Evolutionary conservation across 805 yeast genomes (phyloP).

Genomic region (Lipomyces yamadae): DNA sequence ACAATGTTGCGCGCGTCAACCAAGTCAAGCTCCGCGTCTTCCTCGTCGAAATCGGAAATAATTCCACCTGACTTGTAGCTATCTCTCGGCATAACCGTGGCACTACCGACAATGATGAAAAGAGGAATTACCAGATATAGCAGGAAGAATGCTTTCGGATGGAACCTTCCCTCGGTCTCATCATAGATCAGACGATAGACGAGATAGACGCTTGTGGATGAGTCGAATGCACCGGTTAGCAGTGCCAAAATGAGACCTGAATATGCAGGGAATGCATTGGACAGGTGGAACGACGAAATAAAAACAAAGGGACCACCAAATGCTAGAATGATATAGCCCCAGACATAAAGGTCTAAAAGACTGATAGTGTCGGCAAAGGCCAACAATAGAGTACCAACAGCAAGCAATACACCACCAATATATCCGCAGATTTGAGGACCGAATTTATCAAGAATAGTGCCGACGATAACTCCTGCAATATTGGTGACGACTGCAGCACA

Average conservation of each 20-base stretch:
- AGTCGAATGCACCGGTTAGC: conserved; percentile 91
- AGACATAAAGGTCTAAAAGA: conserved; percentile 64
- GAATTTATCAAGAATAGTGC: conserved; percentile 71
- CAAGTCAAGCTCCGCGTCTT: conserved; percentile 60
- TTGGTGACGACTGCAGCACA: conserved; percentile 87
- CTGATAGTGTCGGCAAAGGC: conserved; percentile 49
- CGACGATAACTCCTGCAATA: conserved; percentile 80
- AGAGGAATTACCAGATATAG: conserved; percentile 74
- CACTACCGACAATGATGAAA: conserved; percentile 74
- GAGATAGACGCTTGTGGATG: conserved; percentile 87
- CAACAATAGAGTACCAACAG: conserved; percentile 58
- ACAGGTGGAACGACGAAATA: conserved; percentile 86
- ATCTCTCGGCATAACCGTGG: conserved; percentile 76
- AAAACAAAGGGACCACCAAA: conserved; percentile 94
- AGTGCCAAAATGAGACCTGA: conserved; percentile 83
- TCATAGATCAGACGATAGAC: conserved; percentile 71
- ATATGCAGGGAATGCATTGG: conserved; percentile 80
- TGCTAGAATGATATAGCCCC: conserved; percentile 78
- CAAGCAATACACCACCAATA: conserved; percentile 66
- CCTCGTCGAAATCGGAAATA: conserved; percentile 65
- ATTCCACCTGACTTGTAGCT: conserved; percentile 69
- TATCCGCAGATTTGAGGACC: conserved; percentile 85
- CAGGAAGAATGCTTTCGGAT: conserved; percentile 65
- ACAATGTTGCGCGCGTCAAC: conserved; percentile 55
- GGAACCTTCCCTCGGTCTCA: conserved; percentile 45